Evolutionary conservation across 805 yeast species (phyloP).

Genomic region (Yueomyces sinensis): DNA sequence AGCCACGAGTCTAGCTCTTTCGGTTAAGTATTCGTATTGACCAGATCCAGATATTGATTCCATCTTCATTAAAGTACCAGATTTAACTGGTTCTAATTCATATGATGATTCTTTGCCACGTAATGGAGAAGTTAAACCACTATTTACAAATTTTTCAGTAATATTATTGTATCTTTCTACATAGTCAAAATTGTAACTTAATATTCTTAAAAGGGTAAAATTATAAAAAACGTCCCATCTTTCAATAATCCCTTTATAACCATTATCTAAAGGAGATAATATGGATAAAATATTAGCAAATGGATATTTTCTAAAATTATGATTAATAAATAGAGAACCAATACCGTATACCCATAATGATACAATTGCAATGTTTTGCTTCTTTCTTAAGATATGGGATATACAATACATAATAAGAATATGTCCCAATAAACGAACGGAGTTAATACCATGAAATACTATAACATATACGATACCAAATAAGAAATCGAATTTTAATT

Average conservation of each 20-base stretch:
- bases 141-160: neutral
- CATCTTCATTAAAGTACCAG: conserved; percentile 3
- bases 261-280: conserved; percentile 43
- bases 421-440: conserved; percentile 47
- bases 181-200: conserved; percentile 75
- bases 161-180: conserved; percentile 28
- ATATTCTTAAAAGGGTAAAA: conserved; percentile 71
- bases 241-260: conserved; percentile 60
- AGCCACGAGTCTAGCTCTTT: conserved; percentile 51
- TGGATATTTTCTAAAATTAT: conserved; percentile 41
- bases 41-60: conserved; percentile 10
- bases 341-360: conserved; percentile 71
- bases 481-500: conserved; percentile 53
- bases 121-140: neutral
- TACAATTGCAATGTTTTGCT: conserved; percentile 28
- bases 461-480: conserved; percentile 59
- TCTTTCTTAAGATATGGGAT: conserved; percentile 12
- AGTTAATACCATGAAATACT: conserved; percentile 72
- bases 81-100: conserved; percentile 5
- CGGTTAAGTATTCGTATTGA: conserved; percentile 27
- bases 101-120: conserved; percentile 3
- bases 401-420: conserved; percentile 35
- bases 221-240: conserved; percentile 97
- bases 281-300: conserved; percentile 30
- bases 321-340: conserved; percentile 67